A percentile compares a stretch with the other conserved stretches of the same genome.
These are phyloP conservation scores for Serendipita sp. DNA, from an alignment of 768 basidiomycete genomes.

Conservation along the genomic window DNA sequence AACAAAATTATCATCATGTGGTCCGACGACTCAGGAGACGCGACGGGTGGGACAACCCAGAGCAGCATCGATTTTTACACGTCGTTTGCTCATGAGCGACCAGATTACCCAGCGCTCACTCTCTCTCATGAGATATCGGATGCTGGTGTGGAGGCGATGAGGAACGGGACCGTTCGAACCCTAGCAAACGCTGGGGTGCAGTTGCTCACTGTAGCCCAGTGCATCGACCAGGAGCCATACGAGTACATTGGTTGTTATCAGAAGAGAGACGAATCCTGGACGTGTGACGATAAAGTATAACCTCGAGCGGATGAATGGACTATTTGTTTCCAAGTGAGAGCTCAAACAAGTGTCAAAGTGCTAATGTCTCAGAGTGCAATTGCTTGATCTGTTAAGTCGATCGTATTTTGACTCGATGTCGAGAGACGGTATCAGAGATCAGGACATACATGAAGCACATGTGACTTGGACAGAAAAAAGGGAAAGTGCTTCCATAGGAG, in stretches of 20 bases:
- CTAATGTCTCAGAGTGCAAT: no score
- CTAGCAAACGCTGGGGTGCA: background rate
- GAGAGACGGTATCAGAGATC: no score
- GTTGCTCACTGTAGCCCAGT: background rate
- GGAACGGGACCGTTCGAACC: background rate
- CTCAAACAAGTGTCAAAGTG: no score
- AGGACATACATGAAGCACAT: no score
- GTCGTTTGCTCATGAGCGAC: background rate
- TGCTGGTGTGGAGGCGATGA: background rate
- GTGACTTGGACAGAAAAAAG: no score
- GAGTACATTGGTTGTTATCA: background rate
- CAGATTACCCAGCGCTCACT: background rate
- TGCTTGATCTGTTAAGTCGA: no score
- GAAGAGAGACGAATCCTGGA: background rate
- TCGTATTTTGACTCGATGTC: no score
- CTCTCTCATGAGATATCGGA: background rate
- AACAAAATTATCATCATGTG: conserved; percentile 1
- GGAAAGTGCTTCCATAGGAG: no score
- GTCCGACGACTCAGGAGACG: background rate
- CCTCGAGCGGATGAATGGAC: no score
- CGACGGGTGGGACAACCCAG: background rate
- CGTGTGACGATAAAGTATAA: background rate
- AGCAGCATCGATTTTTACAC: background rate
- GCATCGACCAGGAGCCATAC: background rate
- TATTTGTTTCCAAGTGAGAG: no score